Conservation (phyloP, 768 basidiomycete species). For the Boletus subparvulus region DNA sequence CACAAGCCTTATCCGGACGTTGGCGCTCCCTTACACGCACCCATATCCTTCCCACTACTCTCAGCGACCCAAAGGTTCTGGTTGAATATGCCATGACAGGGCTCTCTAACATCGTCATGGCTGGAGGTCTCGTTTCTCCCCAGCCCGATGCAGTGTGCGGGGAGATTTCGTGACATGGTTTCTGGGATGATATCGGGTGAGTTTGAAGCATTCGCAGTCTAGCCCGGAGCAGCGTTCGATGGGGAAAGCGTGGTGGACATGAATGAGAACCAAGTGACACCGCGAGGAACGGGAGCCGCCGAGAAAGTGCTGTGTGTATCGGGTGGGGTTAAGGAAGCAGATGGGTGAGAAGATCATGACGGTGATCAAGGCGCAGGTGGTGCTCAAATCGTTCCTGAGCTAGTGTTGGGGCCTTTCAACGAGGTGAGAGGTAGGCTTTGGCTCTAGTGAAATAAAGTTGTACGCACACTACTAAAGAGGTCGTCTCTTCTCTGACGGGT, state of each 20-base stretch:
- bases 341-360: neutral
- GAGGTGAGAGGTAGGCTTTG: neutral
- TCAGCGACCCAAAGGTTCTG: neutral
- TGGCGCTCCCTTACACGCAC: neutral
- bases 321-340: neutral
- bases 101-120: neutral
- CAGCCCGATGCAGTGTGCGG: neutral
- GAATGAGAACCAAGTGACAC: neutral
- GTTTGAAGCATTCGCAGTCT: neutral
- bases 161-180: neutral
- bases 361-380: neutral
- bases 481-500: no score
- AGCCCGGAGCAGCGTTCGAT: neutral
- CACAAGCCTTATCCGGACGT: neutral
- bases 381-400: neutral
- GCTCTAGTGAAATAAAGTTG: no score
- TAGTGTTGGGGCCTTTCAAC: neutral
- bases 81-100: neutral
- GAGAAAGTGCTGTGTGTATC: neutral
- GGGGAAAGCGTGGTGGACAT: neutral
- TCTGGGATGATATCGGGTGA: slow-evolving; percentile 2
- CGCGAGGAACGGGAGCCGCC: neutral
- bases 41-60: neutral
- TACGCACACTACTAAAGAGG: no score
- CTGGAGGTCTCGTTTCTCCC: neutral